Evolutionary conservation across 73 alveolate genomes (phyloP), one percentile per base, ranked within the genome.

Genomic region (Paramecium tetraurelia): DNA sequence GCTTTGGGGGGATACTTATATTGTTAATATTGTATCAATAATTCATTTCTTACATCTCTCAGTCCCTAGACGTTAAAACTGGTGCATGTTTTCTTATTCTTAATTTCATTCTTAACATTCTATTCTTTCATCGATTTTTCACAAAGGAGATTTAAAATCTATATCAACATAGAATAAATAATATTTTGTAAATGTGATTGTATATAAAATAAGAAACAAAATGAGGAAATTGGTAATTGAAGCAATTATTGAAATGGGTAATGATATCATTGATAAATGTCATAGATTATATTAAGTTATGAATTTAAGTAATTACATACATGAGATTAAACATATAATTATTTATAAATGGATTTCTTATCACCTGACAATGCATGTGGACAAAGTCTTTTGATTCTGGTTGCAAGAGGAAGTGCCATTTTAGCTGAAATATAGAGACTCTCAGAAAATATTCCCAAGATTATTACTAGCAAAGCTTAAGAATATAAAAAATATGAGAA

Each of bases 351-450:
- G 96, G 97, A 95, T 72, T 95, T 95, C 93, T 72, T 95, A 70
- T 95, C 94, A 59, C 95, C 95, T 50, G 93, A 92, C 29, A 95
- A 95, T 86, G 97, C 89, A 70, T 96, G 98, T 80, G 99, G 98
- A 86, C 97, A 95, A 95, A 97, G 97, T 76, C 89, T 97, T 46
- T 92, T 98, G 94, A 93, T 95, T 85, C 95, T 98, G 59, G 96
- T 96, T 2, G 99, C 99, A 1, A 95, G 98, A 87, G 99, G 99
- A 29, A 95, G 98, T 29, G 98, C 99, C 18, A 97, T 97, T 27
- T 89, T 98, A 53, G 99, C 99, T 24, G 99, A 98, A 93, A 95
- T 98, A 18, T 95, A 96, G 69, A 85, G 99, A 41, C 94, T 98
- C 21, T 95, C 98, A 53, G 97, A 96, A 87, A 97, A 94, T 86